Evolutionary conservation across 495 filamentous ascomycete species (phyloP).

Genomic region (Neurospora tetrasperma): DNA sequence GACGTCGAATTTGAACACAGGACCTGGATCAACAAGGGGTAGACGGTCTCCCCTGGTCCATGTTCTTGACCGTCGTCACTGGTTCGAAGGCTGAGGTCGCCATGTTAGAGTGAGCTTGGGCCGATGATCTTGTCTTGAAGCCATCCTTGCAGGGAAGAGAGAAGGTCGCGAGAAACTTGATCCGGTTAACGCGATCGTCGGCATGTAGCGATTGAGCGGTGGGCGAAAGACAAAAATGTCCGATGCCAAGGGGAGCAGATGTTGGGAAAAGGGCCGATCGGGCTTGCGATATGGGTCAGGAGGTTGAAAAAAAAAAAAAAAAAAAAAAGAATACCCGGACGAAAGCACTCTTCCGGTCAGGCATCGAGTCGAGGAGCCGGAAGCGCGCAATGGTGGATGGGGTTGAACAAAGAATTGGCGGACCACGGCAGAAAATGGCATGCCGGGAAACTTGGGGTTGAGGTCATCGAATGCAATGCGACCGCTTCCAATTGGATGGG

Average conservation of each 20-base stretch:
- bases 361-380: neutral
- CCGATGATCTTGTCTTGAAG: neutral
- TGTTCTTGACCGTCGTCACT: neutral
- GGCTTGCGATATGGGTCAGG: neutral
- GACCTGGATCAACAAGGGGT: neutral
- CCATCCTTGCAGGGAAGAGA: neutral
- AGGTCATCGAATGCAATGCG: neutral
- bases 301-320: neutral
- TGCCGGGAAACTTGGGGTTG: neutral
- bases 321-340: neutral
- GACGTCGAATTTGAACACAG: neutral
- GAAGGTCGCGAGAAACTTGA: neutral
- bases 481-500: neutral
- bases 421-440: neutral
- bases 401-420: neutral
- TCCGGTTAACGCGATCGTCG: neutral
- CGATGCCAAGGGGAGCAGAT: neutral
- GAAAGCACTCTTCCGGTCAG: too few species aligned
- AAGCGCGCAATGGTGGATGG: neutral
- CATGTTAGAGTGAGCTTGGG: neutral
- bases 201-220: neutral
- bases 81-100: neutral
- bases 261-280: conserved; percentile 12
- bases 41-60: neutral
- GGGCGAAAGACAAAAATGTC: neutral